These are phyloP conservation scores for Thalassiosira livingstoniorum DNA, from an alignment of 352 stramenopile genomes.

Conservation along the genomic window DNA sequence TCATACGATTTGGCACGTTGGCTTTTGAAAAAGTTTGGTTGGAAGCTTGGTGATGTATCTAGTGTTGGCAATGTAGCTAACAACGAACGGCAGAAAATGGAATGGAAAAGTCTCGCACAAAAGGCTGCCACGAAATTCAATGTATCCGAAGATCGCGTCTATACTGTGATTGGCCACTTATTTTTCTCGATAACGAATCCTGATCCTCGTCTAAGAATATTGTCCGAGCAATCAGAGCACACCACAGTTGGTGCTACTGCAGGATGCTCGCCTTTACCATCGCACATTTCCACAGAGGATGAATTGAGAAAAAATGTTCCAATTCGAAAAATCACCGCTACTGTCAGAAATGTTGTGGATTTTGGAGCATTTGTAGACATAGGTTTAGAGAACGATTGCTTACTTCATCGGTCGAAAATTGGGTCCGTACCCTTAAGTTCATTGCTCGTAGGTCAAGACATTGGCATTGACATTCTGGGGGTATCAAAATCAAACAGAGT, in stretches of 20 bases:
- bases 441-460: constrained; percentile 64
- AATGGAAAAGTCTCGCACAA: constrained; percentile 35
- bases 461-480: constrained; percentile 70
- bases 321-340: constrained; percentile 56
- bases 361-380: constrained; percentile 79
- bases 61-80: constrained; percentile 12
- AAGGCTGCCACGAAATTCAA: constrained; percentile 49
- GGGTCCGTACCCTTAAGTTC: constrained; percentile 34
- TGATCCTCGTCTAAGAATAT: constrained; percentile 55
- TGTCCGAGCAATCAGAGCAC: neutral
- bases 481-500: constrained; percentile 48
- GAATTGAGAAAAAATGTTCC: constrained; percentile 43
- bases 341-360: constrained; percentile 69
- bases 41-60: constrained; percentile 40
- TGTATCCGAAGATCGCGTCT: constrained; percentile 44
- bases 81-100: constrained; percentile 25
- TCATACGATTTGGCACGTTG: constrained; percentile 64
- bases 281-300: constrained; percentile 18
- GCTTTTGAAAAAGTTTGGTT: constrained; percentile 57
- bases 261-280: constrained; percentile 30
- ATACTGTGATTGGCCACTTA: constrained; percentile 59
- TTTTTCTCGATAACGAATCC: constrained; percentile 59
- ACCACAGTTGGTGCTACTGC: constrained; percentile 3
- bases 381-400: constrained; percentile 62
- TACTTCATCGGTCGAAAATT: constrained; percentile 70